These are phyloP conservation scores for Fusarium ambrosium DNA, from an alignment of 2,329 filamentous ascomycete species.

Conservation along the genomic window DNA sequence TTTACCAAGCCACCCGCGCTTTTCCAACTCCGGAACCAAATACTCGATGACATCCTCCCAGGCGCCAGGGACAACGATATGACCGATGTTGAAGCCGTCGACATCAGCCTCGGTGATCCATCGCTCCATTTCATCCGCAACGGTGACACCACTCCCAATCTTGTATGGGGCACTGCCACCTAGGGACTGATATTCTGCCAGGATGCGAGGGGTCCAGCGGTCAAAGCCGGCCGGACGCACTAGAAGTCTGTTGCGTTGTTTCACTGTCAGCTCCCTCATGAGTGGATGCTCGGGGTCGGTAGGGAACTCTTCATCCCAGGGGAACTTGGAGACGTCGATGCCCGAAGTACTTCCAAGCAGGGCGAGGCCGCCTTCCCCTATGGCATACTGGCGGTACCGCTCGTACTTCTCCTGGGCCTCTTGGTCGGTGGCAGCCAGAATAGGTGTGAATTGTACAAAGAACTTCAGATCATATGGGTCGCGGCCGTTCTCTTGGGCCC, in stretches of 20 bases:
- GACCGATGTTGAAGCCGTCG: constrained; percentile 33
- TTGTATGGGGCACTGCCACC: constrained; percentile 51
- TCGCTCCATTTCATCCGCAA: constrained; percentile 29
- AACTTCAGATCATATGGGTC: constrained; percentile 57
- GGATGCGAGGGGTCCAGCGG: constrained; percentile 69
- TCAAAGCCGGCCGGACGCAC: constrained; percentile 11
- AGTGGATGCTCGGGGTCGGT: constrained; percentile 26
- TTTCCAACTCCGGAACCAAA: constrained; percentile 18
- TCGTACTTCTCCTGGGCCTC: constrained; percentile 58
- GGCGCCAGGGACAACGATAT: constrained; percentile 23
- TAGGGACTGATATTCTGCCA: constrained; percentile 67
- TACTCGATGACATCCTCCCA: constrained; percentile 24
- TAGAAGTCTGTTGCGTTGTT: background rate
- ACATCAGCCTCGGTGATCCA: constrained; percentile 29
- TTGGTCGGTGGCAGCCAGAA: constrained; percentile 60
- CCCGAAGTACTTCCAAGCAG: constrained; percentile 62
- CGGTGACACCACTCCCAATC: constrained; percentile 25
- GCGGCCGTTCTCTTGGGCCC: constrained; percentile 54
- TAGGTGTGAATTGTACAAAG: constrained; percentile 58
- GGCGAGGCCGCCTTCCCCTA: constrained; percentile 58
- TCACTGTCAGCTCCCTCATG: constrained; percentile 46
- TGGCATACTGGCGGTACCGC: constrained; percentile 57
- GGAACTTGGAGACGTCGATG: constrained; percentile 54
- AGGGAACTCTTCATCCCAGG: constrained; percentile 61
- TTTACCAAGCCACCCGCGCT: background rate